Conservation (phyloP, 208 protist species). For the Acanthamoeba rhysodes region DNA sequence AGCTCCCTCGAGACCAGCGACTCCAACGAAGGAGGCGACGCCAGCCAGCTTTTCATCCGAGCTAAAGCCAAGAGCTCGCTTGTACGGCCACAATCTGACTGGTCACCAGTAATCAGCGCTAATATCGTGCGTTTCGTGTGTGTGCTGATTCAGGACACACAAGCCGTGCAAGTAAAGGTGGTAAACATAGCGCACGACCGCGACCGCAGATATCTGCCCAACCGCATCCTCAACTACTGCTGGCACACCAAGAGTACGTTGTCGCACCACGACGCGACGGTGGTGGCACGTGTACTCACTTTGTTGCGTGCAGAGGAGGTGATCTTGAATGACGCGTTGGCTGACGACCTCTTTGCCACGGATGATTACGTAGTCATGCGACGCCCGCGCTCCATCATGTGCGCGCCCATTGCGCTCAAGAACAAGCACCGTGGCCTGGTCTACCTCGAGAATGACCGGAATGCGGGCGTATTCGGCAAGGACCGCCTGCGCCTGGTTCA, state of each 20-base stretch:
- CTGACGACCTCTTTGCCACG: not conserved
- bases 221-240: constrained; percentile 58
- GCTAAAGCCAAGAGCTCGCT: not conserved
- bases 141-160: not conserved
- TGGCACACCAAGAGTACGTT: constrained; percentile 51
- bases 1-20: not conserved
- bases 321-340: not conserved
- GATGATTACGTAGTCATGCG: constrained; percentile 5
- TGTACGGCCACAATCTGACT: not conserved
- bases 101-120: not conserved
- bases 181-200: too few species aligned
- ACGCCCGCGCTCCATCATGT: not conserved
- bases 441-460: constrained; percentile 23
- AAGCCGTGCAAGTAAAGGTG: not conserved
- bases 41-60: not conserved
- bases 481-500: not conserved
- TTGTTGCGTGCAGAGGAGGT: not conserved
- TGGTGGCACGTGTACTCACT: too few species aligned
- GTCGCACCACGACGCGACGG: too few species aligned
- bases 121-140: too few species aligned
- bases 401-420: not conserved
- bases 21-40: not conserved
- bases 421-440: not conserved
- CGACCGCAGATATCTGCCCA: not conserved
- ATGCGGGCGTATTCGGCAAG: not conserved